Conservation (phyloP, 805 yeast genomes). For the Candida maris region DNA sequence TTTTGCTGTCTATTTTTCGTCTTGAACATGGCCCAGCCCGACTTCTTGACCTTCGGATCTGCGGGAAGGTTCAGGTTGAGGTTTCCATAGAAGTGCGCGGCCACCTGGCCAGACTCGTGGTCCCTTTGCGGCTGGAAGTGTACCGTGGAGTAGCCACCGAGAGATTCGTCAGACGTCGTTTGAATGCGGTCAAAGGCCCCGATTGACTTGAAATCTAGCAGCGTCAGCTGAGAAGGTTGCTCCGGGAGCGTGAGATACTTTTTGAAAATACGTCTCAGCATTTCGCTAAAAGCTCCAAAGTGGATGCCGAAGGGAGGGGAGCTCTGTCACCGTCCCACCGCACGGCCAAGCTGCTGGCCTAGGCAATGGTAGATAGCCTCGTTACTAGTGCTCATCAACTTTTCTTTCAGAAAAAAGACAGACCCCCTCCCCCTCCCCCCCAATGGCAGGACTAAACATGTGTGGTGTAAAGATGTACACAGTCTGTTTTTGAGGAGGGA, state of each 20-base stretch:
- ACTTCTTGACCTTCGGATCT: conserved; percentile 58
- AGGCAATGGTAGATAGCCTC: too few species aligned
- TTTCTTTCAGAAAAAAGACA: too few species aligned
- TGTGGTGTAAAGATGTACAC: too few species aligned
- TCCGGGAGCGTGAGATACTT: conserved; percentile 15
- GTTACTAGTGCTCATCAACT: too few species aligned
- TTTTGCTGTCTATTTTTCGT: conserved; percentile 57
- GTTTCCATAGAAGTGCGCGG: conserved; percentile 70
- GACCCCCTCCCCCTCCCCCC: too few species aligned
- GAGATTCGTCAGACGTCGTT: conserved; percentile 66
- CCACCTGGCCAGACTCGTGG: conserved; percentile 31
- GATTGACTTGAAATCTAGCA: conserved; percentile 58
- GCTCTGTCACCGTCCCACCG: too few species aligned
- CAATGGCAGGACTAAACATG: too few species aligned
- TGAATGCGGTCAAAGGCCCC: conserved; percentile 47
- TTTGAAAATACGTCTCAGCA: conserved; percentile 10
- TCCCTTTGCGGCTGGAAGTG: conserved; percentile 42
- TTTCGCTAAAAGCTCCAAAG: too few species aligned
- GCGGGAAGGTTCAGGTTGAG: conserved; percentile 62
- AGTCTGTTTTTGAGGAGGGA: too few species aligned
- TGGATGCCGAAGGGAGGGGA: too few species aligned
- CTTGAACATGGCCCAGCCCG: conserved; percentile 81
- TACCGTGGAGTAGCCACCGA: conserved; percentile 71
- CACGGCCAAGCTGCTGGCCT: too few species aligned
- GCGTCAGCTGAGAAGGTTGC: conserved; percentile 30